Evolutionary conservation across 2,329 filamentous ascomycete species (phyloP), one percentile per base, ranked within the genome.

Genomic region (Cladobotryum mycophilum): DNA sequence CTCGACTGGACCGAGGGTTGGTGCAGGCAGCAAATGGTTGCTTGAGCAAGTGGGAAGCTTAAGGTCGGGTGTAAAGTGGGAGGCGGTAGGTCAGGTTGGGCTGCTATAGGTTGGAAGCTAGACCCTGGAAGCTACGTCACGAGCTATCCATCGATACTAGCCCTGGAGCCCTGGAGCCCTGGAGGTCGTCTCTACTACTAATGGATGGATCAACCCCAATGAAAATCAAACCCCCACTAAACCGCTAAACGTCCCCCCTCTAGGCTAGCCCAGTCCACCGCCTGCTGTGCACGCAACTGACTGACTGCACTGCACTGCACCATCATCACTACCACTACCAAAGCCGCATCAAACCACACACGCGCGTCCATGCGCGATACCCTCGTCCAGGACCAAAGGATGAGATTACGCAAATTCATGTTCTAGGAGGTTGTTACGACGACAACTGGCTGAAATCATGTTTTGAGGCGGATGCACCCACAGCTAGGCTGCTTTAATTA

Each of bases 41-140:
- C 15, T 43, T 43, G 25, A 11, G 25, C 6, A 8, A 8, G 25
- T 30, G 25, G 25, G 9, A 30, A 30, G 25, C 25, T 30, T 30
- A 30, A 30, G 25, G n/a, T n/a, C n/a, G n/a, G n/a, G 25, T 30
- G 25, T 30, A 30, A 30, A 30, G 25, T 30, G 37, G 36, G 34
- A 51, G 42, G 37, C 36, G 18, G 53, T 58, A 56, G 25, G 8
- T 4, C 9, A 30, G 6, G 25, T 30, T 30, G 25, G 25, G 25
- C 25, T 30, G 25, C 25, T 30, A 30, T 30, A 30, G 25, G 25
- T 30, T 30, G 25, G 25, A 30, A 8, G 25, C 25, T 30, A 30
- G 25, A 30, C 25, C 52, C 54, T 56, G 55, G 56, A 49, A 64
- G 60, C 64, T 64, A 66, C 62, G 62, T 65, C 62, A 64, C 62